Evolutionary conservation across 2,329 filamentous ascomycete genomes (phyloP).

Genomic region (Ophiognomonia clavigignenti-juglandacearum): DNA sequence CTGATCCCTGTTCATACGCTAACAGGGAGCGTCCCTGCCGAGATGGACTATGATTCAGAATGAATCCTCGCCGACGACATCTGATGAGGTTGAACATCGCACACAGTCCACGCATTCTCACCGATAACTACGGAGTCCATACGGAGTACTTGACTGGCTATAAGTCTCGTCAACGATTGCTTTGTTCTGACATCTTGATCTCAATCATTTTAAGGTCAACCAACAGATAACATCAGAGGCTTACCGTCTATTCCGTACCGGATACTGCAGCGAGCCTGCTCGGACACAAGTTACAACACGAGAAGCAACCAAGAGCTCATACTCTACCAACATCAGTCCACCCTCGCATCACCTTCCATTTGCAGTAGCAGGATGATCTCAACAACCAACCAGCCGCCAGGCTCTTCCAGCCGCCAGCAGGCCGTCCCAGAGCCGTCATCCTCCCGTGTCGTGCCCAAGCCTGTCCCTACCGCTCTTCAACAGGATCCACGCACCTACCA

Average conservation of each 20-base stretch:
- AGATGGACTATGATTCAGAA: background rate
- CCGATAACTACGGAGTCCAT: background rate
- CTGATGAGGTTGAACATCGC: too few relatives aligned
- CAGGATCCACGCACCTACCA: constrained; percentile 71
- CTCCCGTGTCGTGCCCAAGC: constrained; percentile 56
- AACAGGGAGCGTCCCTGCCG: too few relatives aligned
- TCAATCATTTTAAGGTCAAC: too few relatives aligned
- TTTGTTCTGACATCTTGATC: too few relatives aligned
- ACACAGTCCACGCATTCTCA: too few relatives aligned
- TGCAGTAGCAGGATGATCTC: constrained; percentile 10
- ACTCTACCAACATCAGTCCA: background rate
- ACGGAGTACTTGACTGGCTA: background rate
- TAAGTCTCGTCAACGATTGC: too few relatives aligned
- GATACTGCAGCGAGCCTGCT: too few relatives aligned
- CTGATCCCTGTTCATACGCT: too few relatives aligned
- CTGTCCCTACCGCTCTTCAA: constrained; percentile 58
- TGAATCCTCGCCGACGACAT: background rate
- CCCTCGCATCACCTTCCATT: background rate
- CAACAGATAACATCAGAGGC: too few relatives aligned
- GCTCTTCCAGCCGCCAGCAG: constrained; percentile 25
- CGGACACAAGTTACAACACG: background rate
- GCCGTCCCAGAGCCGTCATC: constrained; percentile 39
- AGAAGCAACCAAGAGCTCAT: background rate
- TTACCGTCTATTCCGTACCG: too few relatives aligned
- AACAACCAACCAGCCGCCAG: constrained; percentile 1